A percentile compares a stretch with the other conserved stretches of the same genome.
Evolutionary conservation across 768 basidiomycete genomes (phyloP).

Genomic region (Mycena filopes): DNA sequence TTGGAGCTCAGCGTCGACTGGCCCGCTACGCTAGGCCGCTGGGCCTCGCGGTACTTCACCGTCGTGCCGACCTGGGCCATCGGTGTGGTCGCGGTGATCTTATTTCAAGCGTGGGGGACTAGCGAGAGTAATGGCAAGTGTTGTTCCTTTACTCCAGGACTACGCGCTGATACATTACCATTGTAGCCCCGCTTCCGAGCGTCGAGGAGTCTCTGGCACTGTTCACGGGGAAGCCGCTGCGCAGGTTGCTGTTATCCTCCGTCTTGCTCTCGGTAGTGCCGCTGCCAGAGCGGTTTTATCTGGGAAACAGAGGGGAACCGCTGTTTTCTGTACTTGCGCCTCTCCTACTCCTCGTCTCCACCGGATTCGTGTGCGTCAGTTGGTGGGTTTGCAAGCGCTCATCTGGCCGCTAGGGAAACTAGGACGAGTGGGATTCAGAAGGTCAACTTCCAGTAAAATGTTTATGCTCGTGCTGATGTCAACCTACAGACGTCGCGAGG

Average conservation of each 20-base stretch:
- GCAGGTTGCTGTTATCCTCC: slow-evolving; percentile 54
- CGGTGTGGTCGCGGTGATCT: slow-evolving; percentile 69
- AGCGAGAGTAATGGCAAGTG: slow-evolving; percentile 43
- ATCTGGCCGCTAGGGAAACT: slow-evolving; percentile 58
- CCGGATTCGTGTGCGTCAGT: slow-evolving; percentile 69
- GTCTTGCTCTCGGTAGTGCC: slow-evolving; percentile 65
- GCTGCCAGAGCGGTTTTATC: slow-evolving; percentile 60
- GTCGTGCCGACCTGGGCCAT: slow-evolving; percentile 79
- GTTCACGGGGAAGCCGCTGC: slow-evolving; percentile 54
- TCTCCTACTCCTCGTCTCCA: slow-evolving; percentile 65
- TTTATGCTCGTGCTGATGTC: not conserved
- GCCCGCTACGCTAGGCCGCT: slow-evolving; percentile 75
- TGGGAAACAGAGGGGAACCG: slow-evolving; percentile 68
- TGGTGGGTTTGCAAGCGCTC: slow-evolving; percentile 66
- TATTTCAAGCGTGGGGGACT: slow-evolving; percentile 64
- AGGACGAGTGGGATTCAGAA: slow-evolving; percentile 43
- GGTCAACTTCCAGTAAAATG: slow-evolving; percentile 43
- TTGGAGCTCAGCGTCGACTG: slow-evolving; percentile 75
- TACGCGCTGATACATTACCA: not conserved
- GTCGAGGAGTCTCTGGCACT: slow-evolving; percentile 58
- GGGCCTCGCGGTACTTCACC: slow-evolving; percentile 79
- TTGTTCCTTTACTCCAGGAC: not conserved
- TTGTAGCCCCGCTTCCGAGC: slow-evolving; percentile 56
- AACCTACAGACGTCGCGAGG: slow-evolving; percentile 46
- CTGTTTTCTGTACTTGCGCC: slow-evolving; percentile 65